Percentiles rank a stretch among this genome's conserved stretches.
These are phyloP conservation scores for Calcarisporium arbuscula DNA, from an alignment of 2,329 filamentous ascomycete genomes.

Conservation along the genomic window DNA sequence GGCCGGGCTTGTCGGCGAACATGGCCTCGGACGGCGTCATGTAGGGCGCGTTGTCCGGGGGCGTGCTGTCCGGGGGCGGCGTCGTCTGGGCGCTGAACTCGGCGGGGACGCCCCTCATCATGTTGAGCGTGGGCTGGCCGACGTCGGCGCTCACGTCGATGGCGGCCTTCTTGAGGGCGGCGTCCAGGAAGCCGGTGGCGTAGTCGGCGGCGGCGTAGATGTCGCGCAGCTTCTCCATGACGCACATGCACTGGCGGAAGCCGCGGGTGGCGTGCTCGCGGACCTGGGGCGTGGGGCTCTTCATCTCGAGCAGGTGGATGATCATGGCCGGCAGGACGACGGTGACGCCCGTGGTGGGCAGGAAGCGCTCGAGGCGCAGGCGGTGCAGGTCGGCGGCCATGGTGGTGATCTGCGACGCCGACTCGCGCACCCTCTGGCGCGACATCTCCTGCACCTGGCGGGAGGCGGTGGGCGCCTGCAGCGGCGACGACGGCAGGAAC, in stretches of 20 bases:
- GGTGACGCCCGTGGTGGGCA: conserved; percentile 86
- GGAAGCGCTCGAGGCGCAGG: conserved; percentile 66
- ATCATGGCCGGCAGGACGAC: conserved; percentile 89
- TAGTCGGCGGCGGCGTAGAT: conserved; percentile 94
- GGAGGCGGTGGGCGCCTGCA: conserved; percentile 44
- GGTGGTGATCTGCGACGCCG: conserved; percentile 77
- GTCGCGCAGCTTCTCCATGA: conserved; percentile 80
- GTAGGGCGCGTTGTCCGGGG: conserved; percentile 42
- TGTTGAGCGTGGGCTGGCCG: conserved; percentile 23
- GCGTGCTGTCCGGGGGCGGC: no score
- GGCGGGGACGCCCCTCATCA: conserved; percentile 29
- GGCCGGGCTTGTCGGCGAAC: conserved; percentile 26
- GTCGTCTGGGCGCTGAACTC: conserved; percentile 41
- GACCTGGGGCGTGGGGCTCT: conserved; percentile 66
- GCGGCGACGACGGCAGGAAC: conserved; percentile 69
- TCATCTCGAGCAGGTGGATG: conserved; percentile 88
- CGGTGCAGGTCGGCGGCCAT: conserved; percentile 73
- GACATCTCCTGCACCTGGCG: conserved; percentile 76
- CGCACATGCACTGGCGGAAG: conserved; percentile 87
- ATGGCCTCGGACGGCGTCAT: conserved; percentile 34
- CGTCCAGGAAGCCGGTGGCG: conserved; percentile 90
- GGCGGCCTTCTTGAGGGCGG: conserved; percentile 79
- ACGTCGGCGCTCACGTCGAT: conserved; percentile 55
- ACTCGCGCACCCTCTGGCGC: conserved; percentile 72
- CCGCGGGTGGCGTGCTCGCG: conserved; percentile 69